Base-by-base conservation (phyloP, 768 basidiomycete species). In the Phlebiopsis gigantea region DNA sequence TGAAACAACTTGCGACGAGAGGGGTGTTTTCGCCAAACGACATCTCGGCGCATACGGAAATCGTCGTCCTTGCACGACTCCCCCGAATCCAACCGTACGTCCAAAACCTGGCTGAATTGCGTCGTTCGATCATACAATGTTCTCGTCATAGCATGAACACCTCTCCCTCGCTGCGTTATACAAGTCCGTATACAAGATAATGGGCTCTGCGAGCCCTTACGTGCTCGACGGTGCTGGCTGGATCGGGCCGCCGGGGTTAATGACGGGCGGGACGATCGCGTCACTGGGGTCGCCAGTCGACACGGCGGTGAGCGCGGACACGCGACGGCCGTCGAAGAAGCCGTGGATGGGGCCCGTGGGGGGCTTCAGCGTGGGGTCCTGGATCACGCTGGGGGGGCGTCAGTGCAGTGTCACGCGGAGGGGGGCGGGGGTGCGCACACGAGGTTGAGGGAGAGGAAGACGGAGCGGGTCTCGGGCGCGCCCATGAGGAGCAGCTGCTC, bases 401-500 rank as follows among this genome's bases (percentile, higher is more conserved):
- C 4, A 48, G n/a, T 8, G 5, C 28, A 47, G 19, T 26, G 17
- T 29, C 1, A 15, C 15, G 30, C 15, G 30, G 47, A 2, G 3
- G 7, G 28, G 8, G 15, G 21, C 28, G 10, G 19, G 19, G 28
- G 21, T 21, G 29, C 47, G 28, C 51, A 68, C 67, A 59, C 57
- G n/a, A 66, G 61, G 62, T 69, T 67, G 25, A 66, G 45, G 8
- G 68, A 69, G 19, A 66, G 62, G 39, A 31, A 64, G 56, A 67
- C 63, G 12, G 64, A 44, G 22, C 24, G 26, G 15, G 34, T 56
- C 56, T 64, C 56, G 22, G 56, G 60, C 15, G 53, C 53, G 2
- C 65, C 68, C 22, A 65, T 47, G 25, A 64, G 60, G 42, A 60
- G 51, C 48, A 67, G 30, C 44, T 53, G 46, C 31, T 63, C 62